These are phyloP conservation scores for Gastrolobium bilobum DNA, from an alignment of 306 rosid species.

Conservation along the genomic window DNA sequence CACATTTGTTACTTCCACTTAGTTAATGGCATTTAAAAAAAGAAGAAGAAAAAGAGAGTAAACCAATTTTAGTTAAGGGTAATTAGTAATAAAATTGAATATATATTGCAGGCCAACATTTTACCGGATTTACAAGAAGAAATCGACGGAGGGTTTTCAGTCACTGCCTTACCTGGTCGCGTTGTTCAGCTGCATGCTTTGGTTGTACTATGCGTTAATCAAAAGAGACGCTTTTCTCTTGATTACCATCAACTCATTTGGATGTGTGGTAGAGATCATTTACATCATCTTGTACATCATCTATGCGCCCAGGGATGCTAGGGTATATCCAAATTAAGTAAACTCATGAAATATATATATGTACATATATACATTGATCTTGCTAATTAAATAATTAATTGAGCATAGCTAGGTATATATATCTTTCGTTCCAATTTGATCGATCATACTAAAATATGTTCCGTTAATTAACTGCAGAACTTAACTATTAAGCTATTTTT, in stretches of 20 bases:
- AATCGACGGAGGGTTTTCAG: conserved; percentile 74
- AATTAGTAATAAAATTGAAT: not conserved
- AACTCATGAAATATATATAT: not conserved
- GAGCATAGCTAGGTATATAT: not conserved
- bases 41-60: too few relatives aligned
- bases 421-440: not conserved
- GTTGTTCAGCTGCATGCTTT: conserved; percentile 71
- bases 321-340: conserved; percentile 46
- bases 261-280: conserved; percentile 61
- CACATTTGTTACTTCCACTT: not conserved
- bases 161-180: conserved; percentile 78
- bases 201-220: conserved; percentile 68
- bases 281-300: conserved; percentile 60
- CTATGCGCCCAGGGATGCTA: conserved; percentile 60
- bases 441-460: not conserved
- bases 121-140: conserved; percentile 64
- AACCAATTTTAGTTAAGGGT: too few relatives aligned
- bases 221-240: conserved; percentile 64
- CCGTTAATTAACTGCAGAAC: conserved; percentile 43
- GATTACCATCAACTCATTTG: conserved; percentile 75
- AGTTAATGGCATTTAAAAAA: not conserved
- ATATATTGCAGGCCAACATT: conserved; percentile 67
- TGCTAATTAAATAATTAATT: not conserved
- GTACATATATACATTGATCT: not conserved
- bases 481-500: conserved; percentile 57